A percentile compares a stretch with the other conserved stretches of the same genome.
phyloP scores from a whole-genome alignment of 108 stramenopile genomes.

The Seminavis robusta region DNA sequence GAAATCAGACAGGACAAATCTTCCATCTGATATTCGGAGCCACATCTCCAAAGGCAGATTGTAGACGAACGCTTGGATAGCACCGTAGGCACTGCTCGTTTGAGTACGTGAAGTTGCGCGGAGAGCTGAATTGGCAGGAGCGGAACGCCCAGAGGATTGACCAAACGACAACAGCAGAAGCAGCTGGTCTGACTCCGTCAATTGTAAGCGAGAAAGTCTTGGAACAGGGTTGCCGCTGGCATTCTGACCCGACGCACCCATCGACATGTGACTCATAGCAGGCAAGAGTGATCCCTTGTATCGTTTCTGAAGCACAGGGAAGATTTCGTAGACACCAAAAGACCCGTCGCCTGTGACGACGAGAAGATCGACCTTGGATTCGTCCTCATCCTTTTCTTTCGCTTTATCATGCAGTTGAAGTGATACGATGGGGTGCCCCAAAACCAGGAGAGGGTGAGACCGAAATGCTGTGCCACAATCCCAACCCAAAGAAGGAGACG shows the following conservation, averaged over 20 bases:
- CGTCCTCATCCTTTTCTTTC: neutral
- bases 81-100: slow-evolving; percentile 19
- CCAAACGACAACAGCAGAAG: slow-evolving; percentile 58
- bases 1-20: slow-evolving; percentile 83
- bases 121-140: neutral
- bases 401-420: slow-evolving; percentile 27
- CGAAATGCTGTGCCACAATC: slow-evolving; percentile 58
- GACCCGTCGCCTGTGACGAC: slow-evolving; percentile 68
- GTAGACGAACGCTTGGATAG: slow-evolving; percentile 78
- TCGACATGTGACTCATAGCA: slow-evolving; percentile 74
- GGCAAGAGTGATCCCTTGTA: slow-evolving; percentile 77
- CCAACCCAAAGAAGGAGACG: slow-evolving; percentile 77
- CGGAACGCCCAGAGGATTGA: neutral
- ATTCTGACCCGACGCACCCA: slow-evolving; percentile 23
- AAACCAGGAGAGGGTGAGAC: slow-evolving; percentile 68
- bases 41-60: slow-evolving; percentile 62
- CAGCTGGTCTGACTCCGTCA: slow-evolving; percentile 62
- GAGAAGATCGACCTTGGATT: slow-evolving; percentile 34
- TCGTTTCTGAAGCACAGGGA: slow-evolving; percentile 28
- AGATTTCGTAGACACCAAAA: slow-evolving; percentile 58
- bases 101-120: neutral
- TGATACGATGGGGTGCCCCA: slow-evolving; percentile 58
- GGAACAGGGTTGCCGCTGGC: slow-evolving; percentile 28
- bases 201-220: slow-evolving; percentile 58
- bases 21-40: slow-evolving; percentile 77